Evolutionary conservation across 495 filamentous ascomycete species (phyloP), one percentile per base, ranked within the genome.

Genomic region (Xylaria sp.): DNA sequence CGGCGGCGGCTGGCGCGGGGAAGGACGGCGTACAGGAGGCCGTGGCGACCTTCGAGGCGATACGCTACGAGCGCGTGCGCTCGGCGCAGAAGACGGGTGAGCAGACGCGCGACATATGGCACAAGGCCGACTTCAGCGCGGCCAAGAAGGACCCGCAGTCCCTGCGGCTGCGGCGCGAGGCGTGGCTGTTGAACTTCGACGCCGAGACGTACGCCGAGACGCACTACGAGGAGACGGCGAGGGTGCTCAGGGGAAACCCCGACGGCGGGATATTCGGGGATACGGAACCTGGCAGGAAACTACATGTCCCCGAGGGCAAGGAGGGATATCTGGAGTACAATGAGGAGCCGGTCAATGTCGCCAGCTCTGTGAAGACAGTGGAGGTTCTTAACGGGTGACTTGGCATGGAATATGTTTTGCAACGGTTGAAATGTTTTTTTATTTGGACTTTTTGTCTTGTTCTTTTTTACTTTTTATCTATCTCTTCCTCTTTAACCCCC

Each of bases 141-240:
- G 87, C 86, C 11, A 86, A 83, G 78, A 82, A 88, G 59, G 83
- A 91, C 71, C 91, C 91, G 0, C 82, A 88, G 68, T 83, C 81
- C 57, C 84, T 90, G 61, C 83, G 86, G 46, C 77, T 87, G 53
- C 79, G 84, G 43, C 81, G 86, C 59, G 89, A 87, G 66, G 85
- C 83, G 72, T 91, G 89, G 90, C 72, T 92, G 43, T 79, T 88
- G 59, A 81, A 79, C 26, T 89, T 89, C 77, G 90, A 92, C 70
- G 84, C 88, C 19, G 90, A 92, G 80, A 77, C 76, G 66, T 89
- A 91, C 71, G 86, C 86, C 5, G 76, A 74, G 68, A 70, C 70
- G 0, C 71, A 74, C 53, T 77, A 77, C 43, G 70, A 61, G 64
- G 67, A 59, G n/a, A 77, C 76, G 19, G 74, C 69, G 5, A 67